Evolutionary conservation across 352 stramenopile species (phyloP), one percentile per base, ranked within the genome.

Genomic region (Blastocystis sp.): DNA sequence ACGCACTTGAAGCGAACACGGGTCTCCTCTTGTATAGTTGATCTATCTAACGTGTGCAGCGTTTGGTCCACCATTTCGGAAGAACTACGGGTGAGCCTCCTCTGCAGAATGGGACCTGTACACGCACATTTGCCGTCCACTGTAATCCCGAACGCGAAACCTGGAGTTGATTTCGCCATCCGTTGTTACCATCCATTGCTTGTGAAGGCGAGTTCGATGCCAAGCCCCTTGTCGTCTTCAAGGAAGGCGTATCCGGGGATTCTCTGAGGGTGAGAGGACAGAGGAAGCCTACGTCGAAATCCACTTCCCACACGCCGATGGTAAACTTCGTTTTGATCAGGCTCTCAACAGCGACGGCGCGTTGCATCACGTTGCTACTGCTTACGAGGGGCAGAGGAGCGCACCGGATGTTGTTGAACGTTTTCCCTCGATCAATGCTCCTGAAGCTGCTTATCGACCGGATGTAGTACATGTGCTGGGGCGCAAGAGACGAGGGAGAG

Each of bases 381-480:
- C 17, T 77, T 19, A 34, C 5, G 60, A 41, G 5, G 9, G 7
- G 14, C 19, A 23, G 34, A 23, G 2, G 60, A 3, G 23, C 17
- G 11, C n/a, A 77, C 66, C 28, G 34, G 38, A 60, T 77, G 38
- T 77, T 77, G 40, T 77, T 77, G 11, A 77, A 60, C 11, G 41
- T 60, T 59, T 60, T 53, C 5, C 14, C 34, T 17, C 66, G 66
- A 53, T 60, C 34, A 41, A 77, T 77, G 5, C 17, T 53, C 2
- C n/a, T n/a, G 11, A 77, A 77, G 28, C 66, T 34, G 34, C 66
- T 77, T 53, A 77, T 77, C 4, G 66, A 77, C 9, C 66, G 66
- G 4, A 77, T 60, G 34, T 77, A 77, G 60, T 77, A 77, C 21
- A 77, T 23, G 45, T 77, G 66, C 19, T 77, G 66, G 38, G 66